Evolutionary conservation across 2,329 filamentous ascomycete species (phyloP).

Genomic region (Pyrenophora seminiperda): DNA sequence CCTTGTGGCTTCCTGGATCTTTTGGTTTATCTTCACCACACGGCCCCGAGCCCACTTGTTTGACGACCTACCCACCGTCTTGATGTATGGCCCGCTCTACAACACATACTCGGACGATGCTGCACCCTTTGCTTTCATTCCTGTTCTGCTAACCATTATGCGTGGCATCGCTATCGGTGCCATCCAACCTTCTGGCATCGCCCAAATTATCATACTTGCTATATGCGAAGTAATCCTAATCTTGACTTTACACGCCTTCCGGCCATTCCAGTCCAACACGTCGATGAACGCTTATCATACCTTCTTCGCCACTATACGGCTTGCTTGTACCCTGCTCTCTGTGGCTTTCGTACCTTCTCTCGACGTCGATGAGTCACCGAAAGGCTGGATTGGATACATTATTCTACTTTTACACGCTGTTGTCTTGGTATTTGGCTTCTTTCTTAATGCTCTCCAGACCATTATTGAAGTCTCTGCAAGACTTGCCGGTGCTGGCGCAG

Average conservation of each 20-base stretch:
- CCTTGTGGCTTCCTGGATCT: constrained; percentile 76
- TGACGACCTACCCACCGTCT: constrained; percentile 86
- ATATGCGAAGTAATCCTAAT: constrained; percentile 93
- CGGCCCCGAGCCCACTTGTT: constrained; percentile 86
- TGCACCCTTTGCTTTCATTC: constrained; percentile 85
- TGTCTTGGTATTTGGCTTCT: constrained; percentile 88
- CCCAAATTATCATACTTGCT: constrained; percentile 87
- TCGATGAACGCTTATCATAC: constrained; percentile 98
- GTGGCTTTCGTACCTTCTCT: constrained; percentile 81
- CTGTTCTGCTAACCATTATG: constrained; percentile 81
- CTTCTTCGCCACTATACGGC: constrained; percentile 77
- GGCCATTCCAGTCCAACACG: constrained; percentile 85
- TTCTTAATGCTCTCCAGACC: constrained; percentile 88
- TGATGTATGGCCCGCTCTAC: constrained; percentile 91
- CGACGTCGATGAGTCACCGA: constrained; percentile 75
- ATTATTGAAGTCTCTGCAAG: constrained; percentile 86
- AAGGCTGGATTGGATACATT: constrained; percentile 94
- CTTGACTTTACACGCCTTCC: constrained; percentile 84
- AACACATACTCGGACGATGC: constrained; percentile 97
- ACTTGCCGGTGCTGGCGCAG: constrained; percentile 79
- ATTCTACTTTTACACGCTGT: constrained; percentile 85
- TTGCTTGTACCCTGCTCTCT: constrained; percentile 64
- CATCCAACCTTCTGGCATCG: constrained; percentile 89
- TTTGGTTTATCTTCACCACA: constrained; percentile 78
- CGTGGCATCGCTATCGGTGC: constrained; percentile 90